Evolutionary conservation across 768 basidiomycete species (phyloP).

Genomic region (Brasilioporus rufonigricans): DNA sequence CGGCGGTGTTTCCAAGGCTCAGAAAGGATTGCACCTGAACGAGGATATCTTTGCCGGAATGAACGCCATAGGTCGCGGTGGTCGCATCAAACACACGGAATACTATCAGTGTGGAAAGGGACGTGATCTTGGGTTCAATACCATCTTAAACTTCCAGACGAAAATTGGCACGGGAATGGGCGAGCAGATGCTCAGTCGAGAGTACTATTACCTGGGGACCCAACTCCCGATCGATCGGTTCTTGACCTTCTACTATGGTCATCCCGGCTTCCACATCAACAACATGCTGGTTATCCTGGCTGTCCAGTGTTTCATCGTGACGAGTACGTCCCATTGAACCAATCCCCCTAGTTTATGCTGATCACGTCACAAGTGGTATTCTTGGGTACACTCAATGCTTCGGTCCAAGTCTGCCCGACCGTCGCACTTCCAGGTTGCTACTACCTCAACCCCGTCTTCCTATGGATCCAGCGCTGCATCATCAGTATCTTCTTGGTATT

Average conservation of each 20-base stretch:
- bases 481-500: constrained; percentile 98
- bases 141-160: constrained; percentile 98
- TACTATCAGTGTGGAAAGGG: constrained; percentile 99
- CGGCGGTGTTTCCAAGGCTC: constrained; percentile 97
- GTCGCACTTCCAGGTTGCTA: constrained; percentile 89
- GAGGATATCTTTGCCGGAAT: constrained; percentile 99
- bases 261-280: constrained; percentile 99
- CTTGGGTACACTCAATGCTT: constrained; percentile 87
- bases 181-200: constrained; percentile 98
- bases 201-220: constrained; percentile 98
- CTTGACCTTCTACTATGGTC: constrained; percentile 99
- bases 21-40: constrained; percentile 98
- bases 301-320: constrained; percentile 92
- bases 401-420: constrained; percentile 75
- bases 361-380: constrained; percentile 70
- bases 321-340: constrained; percentile 52
- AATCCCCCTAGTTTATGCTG: constrained; percentile 10
- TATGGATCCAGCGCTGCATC: constrained; percentile 96
- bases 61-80: constrained; percentile 96
- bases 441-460: constrained; percentile 88
- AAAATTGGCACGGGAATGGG: constrained; percentile 99
- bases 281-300: constrained; percentile 98
- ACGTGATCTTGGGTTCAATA: constrained; percentile 97
- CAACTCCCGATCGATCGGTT: constrained; percentile 98
- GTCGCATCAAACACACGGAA: constrained; percentile 97